Evolutionary conservation across 2,329 filamentous ascomycete genomes (phyloP), one percentile per base, ranked within the genome.

Genomic region (Xylariaceae sp.): DNA sequence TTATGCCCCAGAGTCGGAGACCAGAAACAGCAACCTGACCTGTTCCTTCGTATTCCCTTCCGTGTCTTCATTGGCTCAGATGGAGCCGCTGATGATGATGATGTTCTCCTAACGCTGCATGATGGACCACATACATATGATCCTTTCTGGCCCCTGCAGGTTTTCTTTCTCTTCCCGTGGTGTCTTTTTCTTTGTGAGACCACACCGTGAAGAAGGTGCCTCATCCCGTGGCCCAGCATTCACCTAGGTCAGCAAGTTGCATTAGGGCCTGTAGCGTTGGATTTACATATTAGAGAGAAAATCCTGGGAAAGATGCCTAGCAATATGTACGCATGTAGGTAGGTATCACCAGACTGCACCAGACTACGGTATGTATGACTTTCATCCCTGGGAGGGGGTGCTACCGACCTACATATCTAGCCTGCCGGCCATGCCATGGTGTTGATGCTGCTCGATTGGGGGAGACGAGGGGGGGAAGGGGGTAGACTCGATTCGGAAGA

Each of bases 181-280:
- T 35, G 23, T 4, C 23, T 8, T 42, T 9, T 42, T 9, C 9
- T 13, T 56, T 57, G 60, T 59, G 57, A 59, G 57, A 60, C 57
- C 48, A 60, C 54, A 60, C 60, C 51, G 48, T 50, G 23, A 39
- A 18, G 48, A 35, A 35, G 56, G 53, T 45, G 18, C 30, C 23
- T 56, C 3, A 42, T 52, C 52, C 56, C 55, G 53, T 55, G 48
- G 47, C 59, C 23, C 23, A 30, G 39, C 37, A 10, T 49, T 61
- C 61, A 63, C 61, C 61, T 56, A 59, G 58, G 58, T 61, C 56
- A 57, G 56, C 54, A 11, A 42, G 49, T 42, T 23, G 23, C 8
- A 51, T 51, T 17, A 37, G 13, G 23, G 23, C 23, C 4, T 30
- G 42, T 45, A 45, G 42, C 42, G 42, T 45, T 45, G 42, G 42